Evolutionary conservation across 2,329 filamentous ascomycete species (phyloP), one percentile per base, ranked within the genome.

Genomic region (Alternaria novae-zelandiae): DNA sequence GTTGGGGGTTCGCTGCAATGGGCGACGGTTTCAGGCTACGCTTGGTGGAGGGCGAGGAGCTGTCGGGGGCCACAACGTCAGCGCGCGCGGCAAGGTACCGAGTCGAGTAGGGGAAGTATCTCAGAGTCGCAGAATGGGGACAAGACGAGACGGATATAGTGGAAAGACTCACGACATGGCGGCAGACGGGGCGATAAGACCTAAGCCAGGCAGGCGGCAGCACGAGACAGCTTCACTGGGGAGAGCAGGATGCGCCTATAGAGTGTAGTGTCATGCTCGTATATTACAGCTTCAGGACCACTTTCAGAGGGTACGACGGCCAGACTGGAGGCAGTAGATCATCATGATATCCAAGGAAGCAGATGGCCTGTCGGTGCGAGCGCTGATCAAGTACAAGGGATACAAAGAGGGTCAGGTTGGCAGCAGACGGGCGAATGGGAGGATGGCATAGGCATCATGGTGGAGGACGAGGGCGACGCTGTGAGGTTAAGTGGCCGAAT

Each of bases 11-110:
- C 32, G 82, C 75, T 54, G 79, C 78, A 67, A 82, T 70, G 66
- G 76, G 76, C 21, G 79, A 80, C 30, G 79, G 80, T 68, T 83
- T 82, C 69, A 82, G 72, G 65, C 74, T 82, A 73, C 81, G 82
- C 72, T 82, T 82, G 71, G 80, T 75, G 67, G 79, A 77, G 58
- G 77, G 78, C 28, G 81, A 80, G 57, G 78, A 76, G 75, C 81
- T 83, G 70, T 75, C 66, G 57, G 44, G 61, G 63, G 61, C 57
- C 55, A 70, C 69, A 58, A 74, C 60, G 76, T 80, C 73, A 80
- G 78, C 75, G 65, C 57, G 63, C 44, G 63, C 54, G 56, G 65
- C 59, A 28, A 57, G 53, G 63, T 41, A 61, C 46, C 46, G 25
- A 54, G 43, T 32, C 57, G 44, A 50, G 30, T n/a, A 51, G 47